Evolutionary conservation across 441 rosid genomes (phyloP).

Genomic region (Macaranga tanarius): DNA sequence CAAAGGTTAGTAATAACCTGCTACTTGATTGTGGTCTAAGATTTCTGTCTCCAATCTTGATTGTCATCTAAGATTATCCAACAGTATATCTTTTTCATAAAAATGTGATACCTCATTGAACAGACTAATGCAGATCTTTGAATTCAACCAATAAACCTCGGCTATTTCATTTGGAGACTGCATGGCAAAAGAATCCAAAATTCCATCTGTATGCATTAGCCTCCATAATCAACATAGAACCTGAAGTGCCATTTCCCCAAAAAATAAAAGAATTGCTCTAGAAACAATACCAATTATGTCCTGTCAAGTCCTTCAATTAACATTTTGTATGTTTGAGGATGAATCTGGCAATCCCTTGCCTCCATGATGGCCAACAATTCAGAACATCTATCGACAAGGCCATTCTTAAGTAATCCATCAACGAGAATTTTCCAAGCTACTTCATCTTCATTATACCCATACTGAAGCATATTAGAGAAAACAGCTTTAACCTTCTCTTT

Average conservation of each 20-base stretch:
- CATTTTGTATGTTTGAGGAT: constrained; percentile 57
- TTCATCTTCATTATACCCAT: constrained; percentile 67
- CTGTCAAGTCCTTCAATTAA: constrained; percentile 56
- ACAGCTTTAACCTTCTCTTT: constrained; percentile 50
- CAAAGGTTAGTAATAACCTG: constrained; percentile 19
- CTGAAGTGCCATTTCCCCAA: neutral
- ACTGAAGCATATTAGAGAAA: constrained; percentile 47
- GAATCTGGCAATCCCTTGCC: constrained; percentile 49
- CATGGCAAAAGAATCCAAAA: neutral
- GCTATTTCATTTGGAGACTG: neutral
- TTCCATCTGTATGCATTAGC: constrained; percentile 1
- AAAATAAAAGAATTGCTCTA: neutral
- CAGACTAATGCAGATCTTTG: constrained; percentile 12
- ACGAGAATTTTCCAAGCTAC: constrained; percentile 75
- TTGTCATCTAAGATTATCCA: constrained; percentile 2
- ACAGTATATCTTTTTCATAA: neutral
- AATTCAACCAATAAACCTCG: neutral
- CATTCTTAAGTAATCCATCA: constrained; percentile 68
- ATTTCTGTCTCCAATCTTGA: neutral
- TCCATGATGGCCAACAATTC: constrained; percentile 65
- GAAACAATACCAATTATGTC: constrained; percentile 25
- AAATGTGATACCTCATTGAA: constrained; percentile 10
- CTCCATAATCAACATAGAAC: neutral
- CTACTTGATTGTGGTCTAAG: constrained; percentile 11
- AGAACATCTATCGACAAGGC: constrained; percentile 47